Evolutionary conservation across 139 green algal species (phyloP).

Genomic region (Eudorina sp.): DNA sequence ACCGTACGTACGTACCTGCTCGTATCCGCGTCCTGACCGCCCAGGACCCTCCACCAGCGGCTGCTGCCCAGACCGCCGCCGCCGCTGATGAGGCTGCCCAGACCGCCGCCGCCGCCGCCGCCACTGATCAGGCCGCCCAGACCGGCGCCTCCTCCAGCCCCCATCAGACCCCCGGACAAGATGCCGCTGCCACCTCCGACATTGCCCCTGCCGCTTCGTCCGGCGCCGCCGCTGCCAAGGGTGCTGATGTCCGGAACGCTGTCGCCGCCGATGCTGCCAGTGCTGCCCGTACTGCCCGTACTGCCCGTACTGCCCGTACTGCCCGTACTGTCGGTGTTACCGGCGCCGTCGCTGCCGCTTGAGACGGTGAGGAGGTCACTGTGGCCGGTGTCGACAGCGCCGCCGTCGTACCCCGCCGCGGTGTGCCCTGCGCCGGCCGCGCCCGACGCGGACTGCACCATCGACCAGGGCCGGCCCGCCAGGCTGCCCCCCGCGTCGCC

Average conservation of each 20-base stretch:
- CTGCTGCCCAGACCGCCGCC: neutral
- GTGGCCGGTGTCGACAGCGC: too few species aligned
- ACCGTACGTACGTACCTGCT: too few species aligned
- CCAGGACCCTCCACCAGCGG: conserved; percentile 7
- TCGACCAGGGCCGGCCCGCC: too few species aligned
- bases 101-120: neutral
- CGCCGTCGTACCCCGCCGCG: too few species aligned
- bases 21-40: neutral
- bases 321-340: neutral
- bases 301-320: neutral
- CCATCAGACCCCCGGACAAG: neutral
- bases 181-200: neutral
- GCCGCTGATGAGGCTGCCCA: neutral
- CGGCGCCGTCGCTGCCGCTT: neutral
- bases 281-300: neutral
- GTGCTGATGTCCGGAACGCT: too few species aligned
- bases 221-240: neutral
- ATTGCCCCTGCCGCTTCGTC: neutral
- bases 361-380: too few species aligned
- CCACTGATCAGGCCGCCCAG: neutral
- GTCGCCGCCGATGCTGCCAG: neutral
- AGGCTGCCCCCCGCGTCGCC: too few species aligned
- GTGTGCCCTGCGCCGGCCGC: too few species aligned
- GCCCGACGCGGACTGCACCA: too few species aligned
- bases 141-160: neutral